Base-by-base conservation (phyloP, 2,329 filamentous ascomycete genomes). In the Aphanoascus verrucosus region DNA sequence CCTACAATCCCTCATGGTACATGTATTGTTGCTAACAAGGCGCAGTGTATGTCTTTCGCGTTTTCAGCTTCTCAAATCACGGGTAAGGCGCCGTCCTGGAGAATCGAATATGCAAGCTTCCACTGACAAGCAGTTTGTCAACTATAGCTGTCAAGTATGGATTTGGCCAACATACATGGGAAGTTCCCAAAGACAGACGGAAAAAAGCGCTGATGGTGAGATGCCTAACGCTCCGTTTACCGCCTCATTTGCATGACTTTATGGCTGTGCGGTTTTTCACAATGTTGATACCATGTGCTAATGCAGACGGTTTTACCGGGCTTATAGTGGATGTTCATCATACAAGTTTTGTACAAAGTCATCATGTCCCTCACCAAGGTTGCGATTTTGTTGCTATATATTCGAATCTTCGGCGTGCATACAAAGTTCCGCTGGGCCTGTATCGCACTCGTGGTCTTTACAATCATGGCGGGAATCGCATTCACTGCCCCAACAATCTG, bases 301-400 rank as follows among this genome's bases (percentile, higher is more conserved):
- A 2, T 28, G 28, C 20, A 43, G 31, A 41, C 17, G 15, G 5
- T 5, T 11, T 14, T 45, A 15, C 23, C 34, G n/a, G 14, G 12
- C 14, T 19, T 34, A 7, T 31, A 56, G 54, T 45, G 46, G 45
- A 28, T 51, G n/a, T 28, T 53, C 31, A 17, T 35, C 14, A 46
- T 48, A 8, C 54, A 56, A 37, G 17, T 56, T 3, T 7, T 56
- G 8, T 56, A 53, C 23, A 56, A 56, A 53, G 43, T 56, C 23
- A 19, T 51, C 34, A 45, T 56, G 3, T 19, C 49, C 6, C 40
- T 53, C 20, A 47, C 54, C 19, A 58, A 58, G 41, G 14, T 55
- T 11, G 56, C 56, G 7, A 52, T 58, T 12, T 44, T 56, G n/a
- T 52, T 54, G 19, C 52, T 58, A 17, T 58, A 58, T 37, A 15